Percentiles rank a stretch among this genome's conserved stretches.
Evolutionary conservation across 2,329 filamentous ascomycete species (phyloP).

Genomic region (Sarocladiaceae sp.): DNA sequence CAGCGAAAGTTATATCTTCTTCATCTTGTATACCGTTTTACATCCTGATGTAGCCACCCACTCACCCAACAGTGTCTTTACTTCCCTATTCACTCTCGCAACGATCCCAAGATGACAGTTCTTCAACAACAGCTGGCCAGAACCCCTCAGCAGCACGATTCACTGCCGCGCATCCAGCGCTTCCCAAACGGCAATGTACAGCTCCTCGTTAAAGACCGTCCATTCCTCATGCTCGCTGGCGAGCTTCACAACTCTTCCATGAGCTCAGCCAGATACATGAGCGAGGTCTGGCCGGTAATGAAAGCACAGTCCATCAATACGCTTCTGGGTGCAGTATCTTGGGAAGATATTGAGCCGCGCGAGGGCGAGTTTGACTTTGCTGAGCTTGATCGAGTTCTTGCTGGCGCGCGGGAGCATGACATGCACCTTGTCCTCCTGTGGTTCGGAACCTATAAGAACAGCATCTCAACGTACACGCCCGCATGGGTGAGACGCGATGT

Average conservation of each 20-base stretch:
- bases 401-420: constrained; percentile 24
- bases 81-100: no score
- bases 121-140: neutral
- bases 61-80: no score
- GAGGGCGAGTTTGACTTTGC: constrained; percentile 30
- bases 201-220: constrained; percentile 31
- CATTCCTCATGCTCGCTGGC: constrained; percentile 29
- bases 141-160: neutral
- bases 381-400: constrained; percentile 28
- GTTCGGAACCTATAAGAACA: constrained; percentile 36
- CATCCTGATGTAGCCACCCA: no score
- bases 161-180: neutral
- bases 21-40: neutral
- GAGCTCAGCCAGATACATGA: constrained; percentile 28
- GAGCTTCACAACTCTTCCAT: constrained; percentile 34
- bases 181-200: constrained; percentile 15
- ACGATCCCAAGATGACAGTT: neutral
- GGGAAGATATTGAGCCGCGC: constrained; percentile 31
- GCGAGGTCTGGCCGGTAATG: constrained; percentile 25
- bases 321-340: constrained; percentile 29
- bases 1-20: neutral
- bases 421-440: constrained; percentile 33
- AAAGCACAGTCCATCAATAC: constrained; percentile 30
- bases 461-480: constrained; percentile 30
- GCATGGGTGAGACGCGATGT: constrained; percentile 29